A percentile compares a stretch with the other conserved stretches of the same genome.
Conservation (phyloP, 305 asterid species). For the Fraxinus baroniana region DNA sequence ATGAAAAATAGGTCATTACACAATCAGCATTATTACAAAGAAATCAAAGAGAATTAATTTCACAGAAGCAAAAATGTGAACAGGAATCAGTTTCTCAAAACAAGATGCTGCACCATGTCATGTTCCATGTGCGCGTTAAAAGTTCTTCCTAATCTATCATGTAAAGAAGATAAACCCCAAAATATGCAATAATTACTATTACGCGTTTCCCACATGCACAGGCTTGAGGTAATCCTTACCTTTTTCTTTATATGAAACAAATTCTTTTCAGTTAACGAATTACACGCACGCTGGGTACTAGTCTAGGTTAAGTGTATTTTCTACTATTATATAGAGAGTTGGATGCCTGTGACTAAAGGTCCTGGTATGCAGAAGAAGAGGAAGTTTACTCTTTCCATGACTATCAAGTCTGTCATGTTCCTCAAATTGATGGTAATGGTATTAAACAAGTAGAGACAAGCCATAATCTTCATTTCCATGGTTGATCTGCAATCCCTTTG, state of each 20-base stretch:
- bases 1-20: constrained; percentile 8
- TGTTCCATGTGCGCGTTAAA: constrained; percentile 21
- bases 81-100: constrained; percentile 25
- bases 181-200: constrained; percentile 16
- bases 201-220: constrained; percentile 28
- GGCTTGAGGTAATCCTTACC: constrained; percentile 13
- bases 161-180: constrained; percentile 16
- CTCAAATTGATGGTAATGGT: constrained; percentile 24
- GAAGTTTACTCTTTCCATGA: constrained; percentile 6
- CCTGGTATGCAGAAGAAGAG: constrained; percentile 2
- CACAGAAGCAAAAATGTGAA: constrained; percentile 27
- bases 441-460: background rate
- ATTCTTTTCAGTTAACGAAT: constrained; percentile 25
- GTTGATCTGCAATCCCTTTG: constrained; percentile 7
- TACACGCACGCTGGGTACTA: constrained; percentile 12
- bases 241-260: constrained; percentile 16
- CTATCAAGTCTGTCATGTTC: constrained; percentile 13
- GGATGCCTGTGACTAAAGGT: background rate
- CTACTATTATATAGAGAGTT: background rate
- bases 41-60: constrained; percentile 9
- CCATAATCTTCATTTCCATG: background rate
- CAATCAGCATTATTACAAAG: constrained; percentile 1
- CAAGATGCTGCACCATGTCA: constrained; percentile 20
- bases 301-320: constrained; percentile 6
- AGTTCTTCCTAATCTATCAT: constrained; percentile 19